Conservation (phyloP, 305 asterid genomes). For the Ilex paraguariensis region DNA sequence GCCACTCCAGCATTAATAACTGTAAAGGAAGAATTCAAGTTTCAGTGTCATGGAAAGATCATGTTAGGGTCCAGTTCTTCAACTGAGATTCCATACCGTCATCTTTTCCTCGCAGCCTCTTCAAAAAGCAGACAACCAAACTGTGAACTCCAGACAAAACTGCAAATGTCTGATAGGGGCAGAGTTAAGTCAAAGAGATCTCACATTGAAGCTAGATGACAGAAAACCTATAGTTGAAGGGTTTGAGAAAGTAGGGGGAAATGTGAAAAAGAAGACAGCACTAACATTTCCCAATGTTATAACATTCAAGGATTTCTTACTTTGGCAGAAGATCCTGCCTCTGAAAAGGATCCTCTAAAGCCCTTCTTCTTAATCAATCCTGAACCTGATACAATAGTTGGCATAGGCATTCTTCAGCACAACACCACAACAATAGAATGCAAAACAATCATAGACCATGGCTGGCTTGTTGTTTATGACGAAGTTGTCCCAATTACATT, state of each 20-base stretch:
- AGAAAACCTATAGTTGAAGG: background rate
- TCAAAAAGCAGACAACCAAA: slow-evolving; percentile 74
- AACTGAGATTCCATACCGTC: slow-evolving; percentile 49
- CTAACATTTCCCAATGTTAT: background rate
- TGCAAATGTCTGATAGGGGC: slow-evolving; percentile 57
- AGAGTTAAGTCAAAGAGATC: slow-evolving; percentile 6
- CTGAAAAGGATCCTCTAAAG: slow-evolving; percentile 70
- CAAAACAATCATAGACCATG: too few species aligned
- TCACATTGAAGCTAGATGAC: background rate
- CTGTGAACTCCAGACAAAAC: slow-evolving; percentile 87
- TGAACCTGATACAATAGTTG: slow-evolving; percentile 38
- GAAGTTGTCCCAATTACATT: too few species aligned
- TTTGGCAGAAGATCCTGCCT: slow-evolving; percentile 87
- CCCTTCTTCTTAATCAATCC: slow-evolving; percentile 75
- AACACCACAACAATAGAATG: too few species aligned
- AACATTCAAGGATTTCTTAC: slow-evolving; percentile 22
- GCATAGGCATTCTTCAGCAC: too few species aligned
- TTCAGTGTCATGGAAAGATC: slow-evolving; percentile 8
- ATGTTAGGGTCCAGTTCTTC: background rate
- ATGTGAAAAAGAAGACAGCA: background rate
- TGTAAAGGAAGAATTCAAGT: slow-evolving; percentile 25
- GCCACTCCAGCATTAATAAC: slow-evolving; percentile 91
- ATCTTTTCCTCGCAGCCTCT: slow-evolving; percentile 85
- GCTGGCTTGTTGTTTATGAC: too few species aligned
- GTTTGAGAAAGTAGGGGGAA: background rate